Evolutionary conservation across 805 yeast species (phyloP), one percentile per base, ranked within the genome.

Genomic region (Candida silvicultrix): DNA sequence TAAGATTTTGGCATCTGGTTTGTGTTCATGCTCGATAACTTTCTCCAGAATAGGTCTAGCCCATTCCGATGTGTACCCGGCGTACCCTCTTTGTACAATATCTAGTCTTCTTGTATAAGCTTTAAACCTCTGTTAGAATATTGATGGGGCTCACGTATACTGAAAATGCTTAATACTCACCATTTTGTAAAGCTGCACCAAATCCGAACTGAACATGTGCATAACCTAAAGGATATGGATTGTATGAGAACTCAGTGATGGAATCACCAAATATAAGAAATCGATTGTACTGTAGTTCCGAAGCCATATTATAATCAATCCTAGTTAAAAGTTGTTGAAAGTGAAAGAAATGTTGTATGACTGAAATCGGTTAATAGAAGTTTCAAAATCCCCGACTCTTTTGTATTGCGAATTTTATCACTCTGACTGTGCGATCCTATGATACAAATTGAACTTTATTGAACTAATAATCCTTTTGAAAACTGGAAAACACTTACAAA

Each of bases 1-100:
- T 2, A 51, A 64, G 43, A 78, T 65, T 47, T 63, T 59, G 35
- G 64, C 59, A 4, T 49, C 52, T 6, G 55, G 67, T 1, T 63
- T 68, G 41, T 75, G 64, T 49, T 81, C 86, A 4, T 63, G 56
- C 20, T 72, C 67, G 31, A 88, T 62, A 12, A 83, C 65, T 38
- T 69, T 64, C n/a, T 77, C 77, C 5, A 77, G 55, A 5, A 86
- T 53, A 41, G 69, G 63, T 10, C 69, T 56, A 0, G 78, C 89
- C 65, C 81, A 81, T 32, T 78, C 75, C 0, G 89, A 66, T 53
- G 75, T 86, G 66, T 86, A 89, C 0, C 97, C 97, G 1, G 80
- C 59, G 56, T 68, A 87, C 0, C 97, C 97, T 48, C 96, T 69
- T 37, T 77, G 81, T 1, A 89, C 57, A 2, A 90, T 68, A 52